Percentiles rank a stretch among this genome's conserved stretches.
Conservation (phyloP, 2,329 filamentous ascomycete genomes). For the Rutstroemia sp. region DNA sequence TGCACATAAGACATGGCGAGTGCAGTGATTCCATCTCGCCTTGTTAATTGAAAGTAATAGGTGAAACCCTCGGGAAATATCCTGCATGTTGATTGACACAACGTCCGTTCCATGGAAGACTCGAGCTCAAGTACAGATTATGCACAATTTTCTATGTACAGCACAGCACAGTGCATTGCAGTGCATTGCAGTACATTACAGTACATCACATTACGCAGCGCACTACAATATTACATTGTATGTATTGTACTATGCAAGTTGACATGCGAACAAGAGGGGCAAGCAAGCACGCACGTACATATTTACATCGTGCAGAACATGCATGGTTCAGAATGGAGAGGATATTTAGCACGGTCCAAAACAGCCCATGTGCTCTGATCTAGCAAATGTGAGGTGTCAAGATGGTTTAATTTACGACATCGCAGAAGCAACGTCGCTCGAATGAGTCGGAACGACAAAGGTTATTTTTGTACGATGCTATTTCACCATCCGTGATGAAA, state of each 20-base stretch:
- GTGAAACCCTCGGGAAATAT: neutral
- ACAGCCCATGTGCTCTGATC: too few species aligned
- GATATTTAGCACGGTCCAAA: neutral
- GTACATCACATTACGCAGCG: too few species aligned
- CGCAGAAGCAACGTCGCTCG: too few species aligned
- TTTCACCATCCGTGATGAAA: too few species aligned
- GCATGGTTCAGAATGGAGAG: neutral
- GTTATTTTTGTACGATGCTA: too few species aligned
- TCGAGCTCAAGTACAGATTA: neutral
- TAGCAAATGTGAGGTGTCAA: too few species aligned
- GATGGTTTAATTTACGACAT: too few species aligned
- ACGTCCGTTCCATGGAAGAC: neutral
- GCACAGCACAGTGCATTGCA: too few species aligned
- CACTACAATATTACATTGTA: neutral
- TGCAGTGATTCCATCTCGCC: neutral
- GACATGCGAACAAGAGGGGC: neutral
- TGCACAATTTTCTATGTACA: neutral
- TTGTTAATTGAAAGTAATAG: neutral
- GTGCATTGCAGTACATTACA: too few species aligned
- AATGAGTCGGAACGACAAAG: too few species aligned
- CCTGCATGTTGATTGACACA: neutral
- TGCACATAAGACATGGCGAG: too few species aligned
- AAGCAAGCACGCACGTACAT: neutral
- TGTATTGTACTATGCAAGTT: neutral
- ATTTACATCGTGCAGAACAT: neutral